These are phyloP conservation scores for Penicillium maclennaniae DNA, from an alignment of 495 filamentous ascomycete genomes.

Conservation along the genomic window DNA sequence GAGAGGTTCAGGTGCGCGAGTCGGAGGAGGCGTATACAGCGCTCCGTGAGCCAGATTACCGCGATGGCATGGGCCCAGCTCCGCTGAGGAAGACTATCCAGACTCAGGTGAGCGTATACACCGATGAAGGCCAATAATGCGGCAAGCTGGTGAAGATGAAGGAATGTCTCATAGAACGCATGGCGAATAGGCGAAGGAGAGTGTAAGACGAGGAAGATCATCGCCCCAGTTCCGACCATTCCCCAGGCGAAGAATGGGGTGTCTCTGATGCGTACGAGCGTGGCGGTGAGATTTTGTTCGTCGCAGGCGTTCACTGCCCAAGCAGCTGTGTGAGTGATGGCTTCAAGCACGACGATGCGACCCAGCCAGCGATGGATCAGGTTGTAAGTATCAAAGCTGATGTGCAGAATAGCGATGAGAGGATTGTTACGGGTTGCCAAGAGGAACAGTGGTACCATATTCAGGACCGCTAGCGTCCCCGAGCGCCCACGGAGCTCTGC, in stretches of 20 bases:
- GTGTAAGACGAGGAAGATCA: conserved; percentile 64
- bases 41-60: conserved; percentile 63
- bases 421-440: conserved; percentile 92
- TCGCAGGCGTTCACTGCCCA: conserved; percentile 56
- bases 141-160: conserved; percentile 70
- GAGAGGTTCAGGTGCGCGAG: conserved; percentile 59
- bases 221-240: conserved; percentile 48
- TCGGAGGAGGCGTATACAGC: conserved; percentile 49
- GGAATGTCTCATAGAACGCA: conserved; percentile 87
- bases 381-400: conserved; percentile 97
- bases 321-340: conserved; percentile 67
- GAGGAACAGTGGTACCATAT: conserved; percentile 87
- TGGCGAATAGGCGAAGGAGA: conserved; percentile 74
- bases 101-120: conserved; percentile 65
- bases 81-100: conserved; percentile 57
- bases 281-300: conserved; percentile 45
- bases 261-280: conserved; percentile 55
- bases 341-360: conserved; percentile 75
- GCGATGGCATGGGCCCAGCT: conserved; percentile 59
- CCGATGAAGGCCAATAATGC: conserved; percentile 61
- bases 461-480: conserved; percentile 76
- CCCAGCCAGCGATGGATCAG: conserved; percentile 94
- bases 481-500: conserved; percentile 77
- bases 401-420: conserved; percentile 72
- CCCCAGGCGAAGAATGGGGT: conserved; percentile 59